Base-by-base conservation (phyloP, 1,284 basidiomycete genomes). In the Psilocybe mexicana region DNA sequence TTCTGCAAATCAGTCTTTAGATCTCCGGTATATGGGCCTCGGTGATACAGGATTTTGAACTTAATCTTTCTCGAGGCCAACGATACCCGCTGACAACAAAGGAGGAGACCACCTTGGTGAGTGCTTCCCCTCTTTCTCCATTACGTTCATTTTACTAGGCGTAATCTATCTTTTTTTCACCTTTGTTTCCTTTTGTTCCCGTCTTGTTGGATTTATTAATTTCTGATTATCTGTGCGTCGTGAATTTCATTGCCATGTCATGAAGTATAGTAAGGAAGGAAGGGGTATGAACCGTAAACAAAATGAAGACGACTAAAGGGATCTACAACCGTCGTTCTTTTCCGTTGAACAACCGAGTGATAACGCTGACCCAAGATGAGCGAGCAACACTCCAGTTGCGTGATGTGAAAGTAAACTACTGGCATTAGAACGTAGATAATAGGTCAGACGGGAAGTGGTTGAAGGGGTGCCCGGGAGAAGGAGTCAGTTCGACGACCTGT, bases 261-360 rank as follows among this genome's bases (percentile, higher is more conserved):
- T 58, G 47, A 48, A 58, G 18, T 50, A 49, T 35, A 43, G 43
- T 42, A 40, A 58, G 28, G 43, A 47, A 52, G 43, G 43, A 44
- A 45, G 46, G 51, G 57, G 58, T 60, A 60, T 61, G 52, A 55
- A 52, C 55, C 52, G 57, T 57, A 63, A 59, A 61, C 58, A 36
- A 58, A 57, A 51, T 61, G 52, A 55, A 64, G 48, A 53, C 53
- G 53, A 53, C 45, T 55, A 46, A 58, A 47, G 45, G 42, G 48
- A 55, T 56, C 58, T 33, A 25, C 43, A 45, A 57, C 45, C 40
- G 54, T 55, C 49, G 54, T 53, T 47, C 50, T 54, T 47, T 47
- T 54, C 52, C 54, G 54, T 38, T 49, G 55, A 46, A 25, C 28
- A 46, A 46, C 23, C 4, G 10, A 48, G 30, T 26, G 46, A 48